Evolutionary conservation across 164 flowering plant genomes (phyloP).

Genomic region (Berberis thunbergii): DNA sequence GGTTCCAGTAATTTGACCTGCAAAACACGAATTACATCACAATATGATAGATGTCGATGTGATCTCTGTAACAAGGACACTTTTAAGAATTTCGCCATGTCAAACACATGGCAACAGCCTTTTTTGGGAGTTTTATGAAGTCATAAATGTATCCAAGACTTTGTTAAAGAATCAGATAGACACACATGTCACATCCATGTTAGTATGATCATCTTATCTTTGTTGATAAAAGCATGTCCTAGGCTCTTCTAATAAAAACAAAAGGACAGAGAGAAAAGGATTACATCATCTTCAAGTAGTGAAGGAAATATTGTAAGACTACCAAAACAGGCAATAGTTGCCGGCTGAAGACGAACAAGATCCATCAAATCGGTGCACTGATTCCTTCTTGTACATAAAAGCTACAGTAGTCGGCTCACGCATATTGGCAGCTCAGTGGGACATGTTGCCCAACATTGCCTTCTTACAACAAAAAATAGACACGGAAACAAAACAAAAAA

Average conservation of each 20-base stretch:
- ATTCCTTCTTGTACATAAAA: constrained; percentile 74
- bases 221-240: constrained; percentile 13
- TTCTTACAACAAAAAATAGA: constrained; percentile 83
- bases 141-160: no score
- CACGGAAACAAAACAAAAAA: constrained; percentile 84
- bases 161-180: no score
- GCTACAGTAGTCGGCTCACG: constrained; percentile 90
- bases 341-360: constrained; percentile 83
- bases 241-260: constrained; percentile 16
- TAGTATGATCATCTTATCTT: constrained; percentile 3
- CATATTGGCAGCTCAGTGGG: constrained; percentile 97
- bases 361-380: constrained; percentile 79
- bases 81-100: no score
- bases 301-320: constrained; percentile 49
- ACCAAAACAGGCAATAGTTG: constrained; percentile 73
- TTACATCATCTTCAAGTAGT: constrained; percentile 32
- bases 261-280: constrained; percentile 1
- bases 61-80: no score
- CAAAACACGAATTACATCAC: constrained; percentile 6
- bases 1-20: constrained; percentile 67
- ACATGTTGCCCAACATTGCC: constrained; percentile 95
- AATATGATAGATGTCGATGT: neutral
- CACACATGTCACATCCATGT: neutral
- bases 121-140: no score
- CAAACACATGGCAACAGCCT: no score